A percentile compares a stretch with the other conserved stretches of the same genome.
Conservation (phyloP, 202 grass and related monocot species). For the Brachypodium distachyon region DNA sequence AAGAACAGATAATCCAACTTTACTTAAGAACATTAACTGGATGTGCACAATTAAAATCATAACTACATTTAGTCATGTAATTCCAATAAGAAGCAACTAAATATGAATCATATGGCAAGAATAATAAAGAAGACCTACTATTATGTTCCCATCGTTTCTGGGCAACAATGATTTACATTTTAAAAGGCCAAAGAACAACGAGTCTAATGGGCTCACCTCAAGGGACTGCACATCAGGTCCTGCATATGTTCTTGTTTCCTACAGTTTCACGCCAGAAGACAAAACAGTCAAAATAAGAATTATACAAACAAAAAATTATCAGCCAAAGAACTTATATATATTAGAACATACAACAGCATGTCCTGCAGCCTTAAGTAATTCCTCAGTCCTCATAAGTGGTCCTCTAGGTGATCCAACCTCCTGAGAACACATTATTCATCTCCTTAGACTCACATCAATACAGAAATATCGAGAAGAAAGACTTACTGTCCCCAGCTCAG, state of each 20-base stretch:
- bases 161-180: not conserved
- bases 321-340: not conserved
- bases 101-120: not conserved
- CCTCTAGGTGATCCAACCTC: constrained; percentile 22
- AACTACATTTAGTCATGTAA: not conserved
- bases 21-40: not conserved
- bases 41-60: not conserved
- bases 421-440: constrained; percentile 24
- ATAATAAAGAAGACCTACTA: not conserved
- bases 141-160: not conserved
- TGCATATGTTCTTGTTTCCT: constrained; percentile 41
- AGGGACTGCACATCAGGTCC: constrained; percentile 29
- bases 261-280: constrained; percentile 3
- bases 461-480: not conserved
- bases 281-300: not conserved
- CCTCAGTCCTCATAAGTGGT: constrained; percentile 19
- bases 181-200: not conserved
- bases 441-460: not conserved
- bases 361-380: constrained; percentile 12
- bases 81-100: constrained; percentile 1
- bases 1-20: not conserved
- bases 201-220: constrained; percentile 33
- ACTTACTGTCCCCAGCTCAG: constrained; percentile 22
- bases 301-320: not conserved
- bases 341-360: constrained; percentile 34